phyloP scores from a whole-genome alignment of 1,139 yeast genomes.

The Debaryomyces nepalensis region DNA sequence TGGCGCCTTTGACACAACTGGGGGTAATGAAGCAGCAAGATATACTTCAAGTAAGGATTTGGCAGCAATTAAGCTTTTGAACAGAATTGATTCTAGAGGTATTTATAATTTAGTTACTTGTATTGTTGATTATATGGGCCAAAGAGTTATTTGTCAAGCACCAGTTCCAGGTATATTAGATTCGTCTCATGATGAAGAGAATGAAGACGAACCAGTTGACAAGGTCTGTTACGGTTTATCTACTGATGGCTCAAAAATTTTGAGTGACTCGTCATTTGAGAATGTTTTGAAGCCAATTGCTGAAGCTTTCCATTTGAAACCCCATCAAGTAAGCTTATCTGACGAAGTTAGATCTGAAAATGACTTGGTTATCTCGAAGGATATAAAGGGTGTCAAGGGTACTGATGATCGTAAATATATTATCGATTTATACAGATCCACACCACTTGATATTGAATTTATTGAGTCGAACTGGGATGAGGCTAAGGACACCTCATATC shows the following conservation, averaged over 20 bases:
- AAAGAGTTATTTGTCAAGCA: slow-evolving; percentile 86
- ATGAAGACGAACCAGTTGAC: slow-evolving; percentile 34
- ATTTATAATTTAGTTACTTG: slow-evolving; percentile 77
- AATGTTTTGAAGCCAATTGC: slow-evolving; percentile 65
- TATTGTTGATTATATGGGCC: slow-evolving; percentile 88
- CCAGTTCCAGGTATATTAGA: slow-evolving; percentile 96
- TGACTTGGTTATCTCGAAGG: slow-evolving; percentile 70
- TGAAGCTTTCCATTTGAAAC: slow-evolving; percentile 76
- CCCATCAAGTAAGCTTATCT: slow-evolving; percentile 56
- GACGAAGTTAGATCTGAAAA: slow-evolving; percentile 39
- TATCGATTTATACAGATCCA: slow-evolving; percentile 80
- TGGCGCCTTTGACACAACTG: slow-evolving; percentile 65
- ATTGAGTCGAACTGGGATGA: slow-evolving; percentile 57
- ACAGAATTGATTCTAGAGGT: slow-evolving; percentile 66
- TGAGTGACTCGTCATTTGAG: slow-evolving; percentile 54
- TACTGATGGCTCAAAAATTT: slow-evolving; percentile 59
- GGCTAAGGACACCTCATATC: slow-evolving; percentile 59
- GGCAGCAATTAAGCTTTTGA: slow-evolving; percentile 68
- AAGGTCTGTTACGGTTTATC: slow-evolving; percentile 76
- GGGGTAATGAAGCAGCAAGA: slow-evolving; percentile 88
- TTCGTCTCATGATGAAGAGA: slow-evolving; percentile 32
- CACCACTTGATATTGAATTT: slow-evolving; percentile 84
- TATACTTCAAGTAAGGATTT: slow-evolving; percentile 82
- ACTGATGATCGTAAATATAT: slow-evolving; percentile 84
- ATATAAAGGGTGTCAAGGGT: slow-evolving; percentile 84